Conservation (phyloP, 169 alveolate genomes). For the Ichthyophthirius multifiliis region DNA sequence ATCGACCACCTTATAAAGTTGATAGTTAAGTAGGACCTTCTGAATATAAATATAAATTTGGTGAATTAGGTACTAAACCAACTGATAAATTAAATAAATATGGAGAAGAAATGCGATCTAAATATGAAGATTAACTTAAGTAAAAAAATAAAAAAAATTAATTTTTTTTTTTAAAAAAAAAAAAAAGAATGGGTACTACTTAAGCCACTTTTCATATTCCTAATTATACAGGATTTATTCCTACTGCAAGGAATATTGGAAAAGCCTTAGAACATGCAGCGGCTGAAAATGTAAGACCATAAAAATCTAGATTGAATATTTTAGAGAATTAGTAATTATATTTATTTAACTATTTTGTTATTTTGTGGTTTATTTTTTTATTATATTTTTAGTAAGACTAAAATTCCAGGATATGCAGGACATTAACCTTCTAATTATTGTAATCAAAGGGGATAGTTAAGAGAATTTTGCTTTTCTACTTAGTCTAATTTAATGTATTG, state of each 20-base stretch:
- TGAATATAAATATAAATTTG: constrained; percentile 32
- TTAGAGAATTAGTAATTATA: constrained; percentile 35
- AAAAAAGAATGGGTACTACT: constrained; percentile 33
- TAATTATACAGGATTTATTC: constrained; percentile 46
- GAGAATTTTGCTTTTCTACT: constrained; percentile 16
- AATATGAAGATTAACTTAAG: constrained; percentile 18
- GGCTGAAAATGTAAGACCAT: constrained; percentile 23
- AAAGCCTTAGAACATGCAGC: constrained; percentile 31
- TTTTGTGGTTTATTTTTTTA: background rate
- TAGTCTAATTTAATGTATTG: no score
- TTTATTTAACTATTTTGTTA: background rate
- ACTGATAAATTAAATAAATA: constrained; percentile 27
- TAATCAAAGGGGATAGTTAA: constrained; percentile 13
- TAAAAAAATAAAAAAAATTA: background rate
- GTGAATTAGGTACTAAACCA: constrained; percentile 37
- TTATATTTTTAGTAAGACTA: constrained; percentile 14
- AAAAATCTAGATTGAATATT: constrained; percentile 12
- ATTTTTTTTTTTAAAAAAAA: background rate
- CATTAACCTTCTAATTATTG: constrained; percentile 13
- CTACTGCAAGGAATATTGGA: constrained; percentile 22
- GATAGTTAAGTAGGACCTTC: constrained; percentile 35
- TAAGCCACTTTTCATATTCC: constrained; percentile 34
- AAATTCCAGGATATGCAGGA: constrained; percentile 51
- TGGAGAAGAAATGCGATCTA: constrained; percentile 7
- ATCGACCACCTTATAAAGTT: constrained; percentile 25